These are phyloP conservation scores for Phytopythium sindhum DNA, from an alignment of 352 stramenopile genomes.

Conservation along the genomic window DNA sequence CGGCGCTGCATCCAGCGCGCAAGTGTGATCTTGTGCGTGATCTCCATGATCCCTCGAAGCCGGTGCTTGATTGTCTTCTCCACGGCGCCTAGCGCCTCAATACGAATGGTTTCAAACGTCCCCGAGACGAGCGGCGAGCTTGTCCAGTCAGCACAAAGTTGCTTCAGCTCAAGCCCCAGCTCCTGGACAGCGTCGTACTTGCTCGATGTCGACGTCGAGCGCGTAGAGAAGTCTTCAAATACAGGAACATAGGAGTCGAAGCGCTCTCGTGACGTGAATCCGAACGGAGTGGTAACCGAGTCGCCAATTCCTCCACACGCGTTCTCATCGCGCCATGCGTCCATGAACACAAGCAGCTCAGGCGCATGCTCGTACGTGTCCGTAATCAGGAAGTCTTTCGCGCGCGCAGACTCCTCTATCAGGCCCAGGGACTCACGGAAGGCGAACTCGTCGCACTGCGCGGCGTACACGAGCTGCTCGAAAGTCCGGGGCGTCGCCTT, in stretches of 20 bases:
- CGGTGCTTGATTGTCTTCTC: constrained; percentile 46
- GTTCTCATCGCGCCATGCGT: constrained; percentile 30
- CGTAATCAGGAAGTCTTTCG: constrained; percentile 25
- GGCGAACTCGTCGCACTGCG: constrained; percentile 11
- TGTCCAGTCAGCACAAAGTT: constrained; percentile 20
- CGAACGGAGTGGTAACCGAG: constrained; percentile 1
- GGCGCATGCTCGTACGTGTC: constrained; percentile 43
- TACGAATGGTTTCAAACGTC: constrained; percentile 22
- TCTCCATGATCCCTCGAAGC: constrained; percentile 24
- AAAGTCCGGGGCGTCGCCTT: neutral
- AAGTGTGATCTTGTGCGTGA: constrained; percentile 47
- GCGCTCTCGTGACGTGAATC: constrained; percentile 24
- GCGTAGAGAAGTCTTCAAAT: constrained; percentile 9
- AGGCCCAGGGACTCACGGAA: constrained; percentile 15
- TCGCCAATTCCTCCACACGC: constrained; percentile 11
- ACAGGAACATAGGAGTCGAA: constrained; percentile 16
- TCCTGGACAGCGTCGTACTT: constrained; percentile 21
- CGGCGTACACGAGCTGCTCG: constrained; percentile 14
- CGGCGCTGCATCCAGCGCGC: constrained; percentile 38
- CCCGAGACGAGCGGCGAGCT: constrained; percentile 18
- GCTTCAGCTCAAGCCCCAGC: constrained; percentile 22
- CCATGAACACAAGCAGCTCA: constrained; percentile 38
- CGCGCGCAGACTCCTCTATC: constrained; percentile 1
- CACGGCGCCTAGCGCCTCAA: constrained; percentile 32
- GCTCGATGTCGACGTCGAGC: constrained; percentile 8